Conservation (phyloP, 139 green algal genomes). For the Chlorella sorokiniana region DNA sequence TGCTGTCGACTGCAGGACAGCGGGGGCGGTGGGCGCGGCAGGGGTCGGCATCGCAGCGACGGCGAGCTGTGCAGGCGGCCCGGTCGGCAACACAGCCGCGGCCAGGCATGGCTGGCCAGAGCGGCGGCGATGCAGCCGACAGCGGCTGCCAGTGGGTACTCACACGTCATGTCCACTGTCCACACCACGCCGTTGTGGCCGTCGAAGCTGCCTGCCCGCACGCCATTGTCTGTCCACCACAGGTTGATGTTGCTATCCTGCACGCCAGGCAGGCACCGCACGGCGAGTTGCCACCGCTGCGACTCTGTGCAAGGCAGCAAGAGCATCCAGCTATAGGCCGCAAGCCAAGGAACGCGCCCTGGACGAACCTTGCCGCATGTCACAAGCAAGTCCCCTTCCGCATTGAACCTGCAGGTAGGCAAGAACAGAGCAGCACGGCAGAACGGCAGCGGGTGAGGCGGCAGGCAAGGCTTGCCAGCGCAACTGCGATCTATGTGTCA, state of each 20-base stretch:
- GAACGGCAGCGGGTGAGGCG: not conserved
- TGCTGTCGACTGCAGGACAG: slow-evolving; percentile 64
- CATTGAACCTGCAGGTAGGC: slow-evolving; percentile 86
- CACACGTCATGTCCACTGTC: slow-evolving; percentile 88
- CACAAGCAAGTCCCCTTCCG: slow-evolving; percentile 95
- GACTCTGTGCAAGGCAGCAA: not conserved
- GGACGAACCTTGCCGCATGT: slow-evolving; percentile 88
- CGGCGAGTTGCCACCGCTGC: too few relatives aligned
- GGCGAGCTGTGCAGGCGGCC: not conserved
- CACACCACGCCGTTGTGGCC: slow-evolving; percentile 96
- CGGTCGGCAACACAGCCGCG: too few relatives aligned
- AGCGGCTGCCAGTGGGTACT: slow-evolving; percentile 1
- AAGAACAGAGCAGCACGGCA: not conserved
- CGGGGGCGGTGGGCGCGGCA: not conserved
- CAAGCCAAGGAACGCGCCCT: not conserved
- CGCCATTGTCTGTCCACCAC: slow-evolving; percentile 92
- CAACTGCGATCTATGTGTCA: too few relatives aligned
- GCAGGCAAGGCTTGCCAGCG: too few relatives aligned
- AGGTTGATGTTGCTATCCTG: slow-evolving; percentile 86
- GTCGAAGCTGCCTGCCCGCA: slow-evolving; percentile 93
- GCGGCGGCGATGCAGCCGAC: not conserved
- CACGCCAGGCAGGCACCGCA: not conserved
- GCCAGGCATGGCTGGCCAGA: too few relatives aligned
- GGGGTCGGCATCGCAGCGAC: not conserved
- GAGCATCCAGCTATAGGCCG: slow-evolving; percentile 45